Base-by-base conservation (phyloP, 208 protist genomes). In the Leishmania gerbilli region DNA sequence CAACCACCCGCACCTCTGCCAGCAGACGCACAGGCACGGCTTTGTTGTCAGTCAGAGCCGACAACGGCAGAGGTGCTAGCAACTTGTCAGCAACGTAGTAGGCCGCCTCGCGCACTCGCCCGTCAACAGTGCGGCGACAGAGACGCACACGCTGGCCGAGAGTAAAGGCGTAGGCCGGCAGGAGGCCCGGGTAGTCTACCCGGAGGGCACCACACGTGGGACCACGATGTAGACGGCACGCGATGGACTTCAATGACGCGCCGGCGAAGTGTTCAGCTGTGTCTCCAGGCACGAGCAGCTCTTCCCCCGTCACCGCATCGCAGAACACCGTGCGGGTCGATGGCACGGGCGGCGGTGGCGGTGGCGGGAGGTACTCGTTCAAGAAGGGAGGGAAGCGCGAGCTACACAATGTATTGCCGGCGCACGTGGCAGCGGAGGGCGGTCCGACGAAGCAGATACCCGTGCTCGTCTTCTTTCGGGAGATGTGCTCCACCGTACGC, bases 391-490 rank as follows among this genome's bases (percentile, higher is more conserved):
- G 74, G 64, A 97, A 97, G 62, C 76, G 53, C 40, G 77, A 24
- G 6, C 74, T 80, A 79, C 83, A 80, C 21, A 76, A 82, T 74
- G 69, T 37, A 31, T 13, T 27, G 40, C 65, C 47, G 27, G 72
- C 27, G 21, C 42, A 53, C 0, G 76, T 51, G 58, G 60, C 55
- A 51, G 76, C 27, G 60, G 53, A 37, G 51, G 84, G 83, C 17
- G 81, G 68, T 0, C 91, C 91, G 3, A 97, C 89, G 76, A 96
- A 95, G 79, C 94, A 97, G 21, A 97, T 80, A 13, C 94, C 94
- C 0, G 92, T 97, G 81, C 92, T 96, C 40, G 94, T 96, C 71
- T 90, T 91, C 83, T 95, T 95, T 21, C 56, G 19, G 2, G 81
- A 65, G 58, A 91, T 64, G 83, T 84, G 81, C 2, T 74, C 76